Base-by-base conservation (phyloP, 2,329 filamentous ascomycete species). In the Orbilia quercus region DNA sequence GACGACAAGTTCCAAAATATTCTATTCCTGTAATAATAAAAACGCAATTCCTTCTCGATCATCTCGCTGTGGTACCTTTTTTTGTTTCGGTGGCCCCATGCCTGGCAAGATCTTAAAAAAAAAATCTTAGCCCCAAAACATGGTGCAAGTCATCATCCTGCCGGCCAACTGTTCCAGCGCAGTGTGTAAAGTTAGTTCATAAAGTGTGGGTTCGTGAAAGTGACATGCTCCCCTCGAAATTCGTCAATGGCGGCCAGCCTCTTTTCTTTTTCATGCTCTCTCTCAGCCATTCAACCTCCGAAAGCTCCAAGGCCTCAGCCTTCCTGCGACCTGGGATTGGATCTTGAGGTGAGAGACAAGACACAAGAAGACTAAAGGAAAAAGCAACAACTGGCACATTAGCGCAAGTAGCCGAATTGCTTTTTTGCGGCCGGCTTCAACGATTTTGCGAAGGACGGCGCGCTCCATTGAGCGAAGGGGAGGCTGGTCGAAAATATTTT, bases 391-490 rank as follows among this genome's bases (percentile, higher is more conserved):
- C n/a, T 63, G 48, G 63, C 28, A 63, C 75, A 69, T 74, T 76
- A 74, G 75, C 75, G 50, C 58, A 51, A 51, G 42, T 57, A 70
- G 20, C 60, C 23, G n/a, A n/a, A 20, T 72, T 72, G 67, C 67
- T 72, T 72, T 72, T 72, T 72, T 38, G 36, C 59, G 60, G 50
- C 59, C 57, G 65, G 66, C 67, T 72, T 72, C 67, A 60, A 72
- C 48, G 53, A 72, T 72, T 75, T 71, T 76, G 74, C 74, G 71
- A 75, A 76, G 74, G 70, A 74, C 75, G 75, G 75, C 75, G 75
- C 73, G 70, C 76, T 75, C 73, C 75, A 76, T 75, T 75, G 69
- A 76, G 72, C 53, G 75, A 75, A 76, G 62, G 69, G 50, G 73
- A 60, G 75, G 67, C 60, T 72, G 67, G 67, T 60, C 45, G n/a